phyloP scores from a whole-genome alignment of 2,329 filamentous ascomycete genomes.

The Plenodomus tracheiphilus region DNA sequence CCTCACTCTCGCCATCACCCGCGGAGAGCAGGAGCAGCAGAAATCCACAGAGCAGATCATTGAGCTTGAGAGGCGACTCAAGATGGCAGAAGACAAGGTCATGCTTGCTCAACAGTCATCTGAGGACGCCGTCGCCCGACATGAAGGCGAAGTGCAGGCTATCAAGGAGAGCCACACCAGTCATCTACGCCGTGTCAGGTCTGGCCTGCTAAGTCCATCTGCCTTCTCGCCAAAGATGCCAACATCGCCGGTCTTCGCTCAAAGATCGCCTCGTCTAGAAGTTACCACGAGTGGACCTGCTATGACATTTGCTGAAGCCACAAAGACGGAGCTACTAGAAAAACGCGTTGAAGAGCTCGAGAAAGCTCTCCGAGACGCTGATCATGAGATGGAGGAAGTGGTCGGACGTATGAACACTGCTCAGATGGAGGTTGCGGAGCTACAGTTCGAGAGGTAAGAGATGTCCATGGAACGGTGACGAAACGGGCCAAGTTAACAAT shows the following conservation, averaged over 20 bases:
- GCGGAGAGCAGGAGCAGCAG: conserved; percentile 82
- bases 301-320: conserved; percentile 66
- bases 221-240: conserved; percentile 62
- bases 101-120: conserved; percentile 81
- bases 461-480: conserved; percentile 1
- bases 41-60: conserved; percentile 81
- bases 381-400: conserved; percentile 81
- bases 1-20: conserved; percentile 75
- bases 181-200: conserved; percentile 75
- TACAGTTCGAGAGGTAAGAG: conserved; percentile 68
- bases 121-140: conserved; percentile 78
- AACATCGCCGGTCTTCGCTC: conserved; percentile 64
- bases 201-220: conserved; percentile 51
- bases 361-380: conserved; percentile 73
- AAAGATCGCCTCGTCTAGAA: conserved; percentile 63
- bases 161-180: conserved; percentile 76
- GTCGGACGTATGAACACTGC: conserved; percentile 80
- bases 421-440: conserved; percentile 79
- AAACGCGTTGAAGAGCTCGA: conserved; percentile 83
- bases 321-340: conserved; percentile 75
- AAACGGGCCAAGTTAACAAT: conserved; percentile 11
- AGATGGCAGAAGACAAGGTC: conserved; percentile 80
- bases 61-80: conserved; percentile 78
- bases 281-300: conserved; percentile 64
- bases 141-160: conserved; percentile 80